Conservation (phyloP, 2,329 filamentous ascomycete genomes). For the Coniosporium tulheliwenetii region DNA sequence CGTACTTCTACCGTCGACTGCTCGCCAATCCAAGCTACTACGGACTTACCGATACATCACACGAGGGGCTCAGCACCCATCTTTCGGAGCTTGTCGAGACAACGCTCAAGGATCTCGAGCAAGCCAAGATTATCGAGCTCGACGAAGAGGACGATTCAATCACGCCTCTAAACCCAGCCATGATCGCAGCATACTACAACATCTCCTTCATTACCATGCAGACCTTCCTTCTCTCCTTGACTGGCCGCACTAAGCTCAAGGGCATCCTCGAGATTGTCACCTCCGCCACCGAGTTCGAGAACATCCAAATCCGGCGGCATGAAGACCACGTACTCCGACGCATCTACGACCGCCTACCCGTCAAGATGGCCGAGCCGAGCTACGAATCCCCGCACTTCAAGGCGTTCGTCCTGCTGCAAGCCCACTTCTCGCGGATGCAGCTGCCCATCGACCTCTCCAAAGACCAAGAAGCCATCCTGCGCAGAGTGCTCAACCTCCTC, state of each 20-base stretch:
- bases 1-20: slow-evolving; percentile 91
- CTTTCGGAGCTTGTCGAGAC: slow-evolving; percentile 89
- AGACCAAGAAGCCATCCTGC: slow-evolving; percentile 79
- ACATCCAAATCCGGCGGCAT: slow-evolving; percentile 84
- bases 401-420: slow-evolving; percentile 89
- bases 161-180: slow-evolving; percentile 81
- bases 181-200: slow-evolving; percentile 98
- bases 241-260: slow-evolving; percentile 82
- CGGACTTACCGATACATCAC: slow-evolving; percentile 70
- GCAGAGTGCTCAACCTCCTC: slow-evolving; percentile 72
- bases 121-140: slow-evolving; percentile 90
- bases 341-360: slow-evolving; percentile 86
- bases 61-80: slow-evolving; percentile 86
- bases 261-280: slow-evolving; percentile 94
- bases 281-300: slow-evolving; percentile 90
- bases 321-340: slow-evolving; percentile 77
- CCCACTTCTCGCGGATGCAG: slow-evolving; percentile 95
- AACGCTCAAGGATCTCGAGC: slow-evolving; percentile 75
- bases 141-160: slow-evolving; percentile 80
- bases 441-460: slow-evolving; percentile 89
- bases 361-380: slow-evolving; percentile 78
- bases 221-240: slow-evolving; percentile 86
- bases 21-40: slow-evolving; percentile 96
- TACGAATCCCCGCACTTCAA: slow-evolving; percentile 98
- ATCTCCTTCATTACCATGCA: slow-evolving; percentile 99